phyloP scores from a whole-genome alignment of 441 rosid species.

The Brassica hybrid region DNA sequence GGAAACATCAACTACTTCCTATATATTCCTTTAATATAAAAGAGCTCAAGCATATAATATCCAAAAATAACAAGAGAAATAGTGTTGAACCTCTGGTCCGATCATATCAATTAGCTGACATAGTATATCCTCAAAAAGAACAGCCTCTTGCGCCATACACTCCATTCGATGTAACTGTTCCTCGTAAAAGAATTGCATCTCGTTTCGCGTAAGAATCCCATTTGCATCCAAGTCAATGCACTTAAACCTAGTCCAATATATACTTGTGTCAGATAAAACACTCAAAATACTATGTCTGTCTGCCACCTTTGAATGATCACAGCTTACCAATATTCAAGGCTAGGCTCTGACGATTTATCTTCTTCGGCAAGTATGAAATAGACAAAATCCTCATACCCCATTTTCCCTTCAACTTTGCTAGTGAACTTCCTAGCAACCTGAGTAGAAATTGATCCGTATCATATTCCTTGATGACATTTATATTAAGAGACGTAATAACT shows the following conservation, averaged over 20 bases:
- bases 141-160: conserved; percentile 99
- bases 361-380: conserved; percentile 97
- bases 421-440: conserved; percentile 93
- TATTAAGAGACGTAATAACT: neutral
- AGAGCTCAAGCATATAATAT: neutral
- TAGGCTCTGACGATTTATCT: conserved; percentile 96
- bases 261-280: conserved; percentile 28
- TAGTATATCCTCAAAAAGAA: conserved; percentile 93
- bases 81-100: conserved; percentile 74
- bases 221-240: conserved; percentile 97
- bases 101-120: conserved; percentile 99
- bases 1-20: neutral
- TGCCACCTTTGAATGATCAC: conserved; percentile 45
- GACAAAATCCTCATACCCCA: conserved; percentile 99
- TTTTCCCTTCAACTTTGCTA: conserved; percentile 92
- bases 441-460: conserved; percentile 37
- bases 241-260: conserved; percentile 66
- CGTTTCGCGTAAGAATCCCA: conserved; percentile 85
- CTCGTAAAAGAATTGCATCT: conserved; percentile 96
- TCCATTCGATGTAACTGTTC: conserved; percentile 99
- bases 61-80: conserved; percentile 19
- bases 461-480: conserved; percentile 14
- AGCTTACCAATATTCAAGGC: conserved; percentile 94
- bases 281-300: neutral
- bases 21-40: neutral